Percentiles rank a stretch among this genome's conserved stretches.
Evolutionary conservation across 1,139 yeast genomes (phyloP).

Genomic region (Diutina ranongensis): DNA sequence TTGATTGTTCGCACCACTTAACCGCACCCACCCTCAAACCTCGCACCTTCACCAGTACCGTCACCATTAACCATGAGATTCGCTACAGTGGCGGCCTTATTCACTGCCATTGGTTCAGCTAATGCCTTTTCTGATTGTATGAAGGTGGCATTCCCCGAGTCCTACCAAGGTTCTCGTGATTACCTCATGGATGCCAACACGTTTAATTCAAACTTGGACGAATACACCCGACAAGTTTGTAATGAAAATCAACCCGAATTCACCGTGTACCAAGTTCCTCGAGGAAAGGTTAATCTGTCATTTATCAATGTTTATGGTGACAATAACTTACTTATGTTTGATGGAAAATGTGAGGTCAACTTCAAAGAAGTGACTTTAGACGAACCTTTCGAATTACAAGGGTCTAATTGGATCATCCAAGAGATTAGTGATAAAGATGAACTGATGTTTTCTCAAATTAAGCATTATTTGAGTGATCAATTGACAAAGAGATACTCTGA

Average conservation of each 20-base stretch:
- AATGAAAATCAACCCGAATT: background rate
- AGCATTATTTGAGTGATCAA: background rate
- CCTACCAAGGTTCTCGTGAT: background rate
- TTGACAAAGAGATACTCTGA: background rate
- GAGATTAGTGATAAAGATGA: background rate
- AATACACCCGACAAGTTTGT: background rate
- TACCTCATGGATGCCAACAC: background rate
- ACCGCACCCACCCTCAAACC: background rate
- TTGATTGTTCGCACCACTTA: background rate
- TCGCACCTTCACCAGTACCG: background rate
- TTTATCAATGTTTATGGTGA: background rate
- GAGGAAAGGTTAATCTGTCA: background rate
- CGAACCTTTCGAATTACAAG: background rate
- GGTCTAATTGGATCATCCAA: constrained; percentile 1
- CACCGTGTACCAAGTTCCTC: background rate
- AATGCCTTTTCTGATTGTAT: constrained; percentile 1
- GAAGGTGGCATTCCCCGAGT: background rate
- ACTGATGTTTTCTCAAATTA: background rate
- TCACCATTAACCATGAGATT: background rate
- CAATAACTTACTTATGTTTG: background rate
- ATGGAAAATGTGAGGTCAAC: background rate
- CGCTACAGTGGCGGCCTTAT: background rate
- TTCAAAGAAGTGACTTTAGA: background rate
- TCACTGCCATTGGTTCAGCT: background rate
- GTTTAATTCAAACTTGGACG: background rate